Base-by-base conservation (phyloP, 345 rosid genomes). In the Pseudoturritis turrita region DNA sequence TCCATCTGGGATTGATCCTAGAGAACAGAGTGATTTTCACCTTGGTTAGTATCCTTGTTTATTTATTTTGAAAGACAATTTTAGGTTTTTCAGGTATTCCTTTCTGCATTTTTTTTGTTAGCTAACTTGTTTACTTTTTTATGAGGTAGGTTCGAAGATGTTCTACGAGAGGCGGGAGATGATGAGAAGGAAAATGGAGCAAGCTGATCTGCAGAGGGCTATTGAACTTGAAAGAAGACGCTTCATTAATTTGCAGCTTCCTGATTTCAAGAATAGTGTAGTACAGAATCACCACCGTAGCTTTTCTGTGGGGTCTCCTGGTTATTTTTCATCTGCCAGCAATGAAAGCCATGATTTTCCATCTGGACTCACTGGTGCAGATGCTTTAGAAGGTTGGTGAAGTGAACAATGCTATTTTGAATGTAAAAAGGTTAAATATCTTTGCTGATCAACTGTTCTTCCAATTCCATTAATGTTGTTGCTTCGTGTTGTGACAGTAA, bases 211-310 rank as follows among this genome's bases (percentile, higher is more conserved):
- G 44, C 65, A 87, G 70, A 97, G 91, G 75, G 92, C 96, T 11
- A 88, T 91, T 73, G 99, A 91, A 77, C 82, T 88, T 23, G 98
- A 95, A 79, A 89, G 96, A 59, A 86, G 89, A 76, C 87, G 90
- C 75, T 51, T 95, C 62, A 61, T 88, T 75, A 89, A 82, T 75
- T 79, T 95, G 80, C 97, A 89, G 78, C 90, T 89, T 54, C 96
- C 98, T 14, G 92, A 88, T 29, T 73, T 86, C 65, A 83, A 81
- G 76, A 85, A 85, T 60, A 81, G 75, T 18, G 29, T 51, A 65
- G 46, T 72, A 57, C 84, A 75, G 25, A 86, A 76, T 77, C 88
- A 86, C 54, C 92, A 85, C 17, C 84, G 86, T 66, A 85, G 95
- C 79, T 77, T 83, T 13, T 91, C 98, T 49, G 82, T 90, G 70